Base-by-base conservation (phyloP, 805 yeast species). In the Wickerhamiella alocasiicola region DNA sequence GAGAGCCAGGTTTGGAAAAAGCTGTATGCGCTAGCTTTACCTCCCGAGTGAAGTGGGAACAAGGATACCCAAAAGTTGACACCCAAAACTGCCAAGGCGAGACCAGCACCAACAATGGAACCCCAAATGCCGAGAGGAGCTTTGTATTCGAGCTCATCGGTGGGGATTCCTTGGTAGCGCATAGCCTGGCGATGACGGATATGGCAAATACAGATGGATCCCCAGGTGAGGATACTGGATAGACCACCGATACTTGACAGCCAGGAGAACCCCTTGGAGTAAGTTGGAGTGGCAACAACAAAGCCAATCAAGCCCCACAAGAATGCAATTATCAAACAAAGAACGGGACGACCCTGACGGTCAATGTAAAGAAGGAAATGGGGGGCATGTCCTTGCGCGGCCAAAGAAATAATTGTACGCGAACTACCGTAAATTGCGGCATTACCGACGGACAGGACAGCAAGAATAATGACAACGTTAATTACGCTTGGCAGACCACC, bases 51-150 rank as follows among this genome's bases (percentile, higher is more conserved):
- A 45, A 74, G 55, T 42, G 94, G 94, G 68, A 67, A 81, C 31
- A 80, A 62, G 6, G 91, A 85, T 44, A 78, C 68, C 83, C 88
- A 82, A 66, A 83, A 81, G 61, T 81, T 87, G 26, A 85, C 82
- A 44, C 72, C 63, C 44, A 84, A 64, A 46, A 82, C 76, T 41
- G 78, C 57, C 21, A 69, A 29, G 56, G 76, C 76, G 54, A 84
- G 60, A 18, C 60, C 44, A 13, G 72, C 54, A 42, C 91, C 93
- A 55, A 71, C 70, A 45, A 55, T 56, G 1, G 93, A 77, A 35
- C 93, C 93, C 49, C 56, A 62, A 25, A 76, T 59, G 50, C 94
- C 94, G 29, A 70, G 64, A 43, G 75, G 78, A 4, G 94, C 70
- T 35, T 64, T 66, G 61, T 73, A 83, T 0, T 78, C 67, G 39